Base-by-base conservation (phyloP, 768 basidiomycete species). In the Gymnopilus dilepis region DNA sequence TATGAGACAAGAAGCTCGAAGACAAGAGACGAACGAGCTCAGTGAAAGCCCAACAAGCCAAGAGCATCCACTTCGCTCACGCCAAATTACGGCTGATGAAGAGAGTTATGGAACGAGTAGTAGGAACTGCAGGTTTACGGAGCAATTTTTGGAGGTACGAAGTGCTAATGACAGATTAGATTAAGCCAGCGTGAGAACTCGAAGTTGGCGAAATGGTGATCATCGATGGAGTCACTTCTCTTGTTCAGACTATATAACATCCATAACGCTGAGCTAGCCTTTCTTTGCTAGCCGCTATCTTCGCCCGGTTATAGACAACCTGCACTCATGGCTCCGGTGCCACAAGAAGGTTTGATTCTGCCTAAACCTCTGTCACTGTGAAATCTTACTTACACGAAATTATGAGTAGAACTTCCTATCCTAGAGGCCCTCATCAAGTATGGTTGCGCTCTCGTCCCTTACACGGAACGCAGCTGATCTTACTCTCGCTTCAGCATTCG, bases 351-450 rank as follows among this genome's bases (percentile, higher is more conserved):
- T 90, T 78, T 56, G 63, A 63, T 70, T 58, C 47, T 53, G 21
- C 62, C 50, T 47, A 45, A 56, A 59, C 52, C 11, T 30, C 56
- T 37, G 30, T 31, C 8, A 45, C 22, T n/a, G 63, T n/a, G 63
- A 28, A 30, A 66, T 59, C 65, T 69, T 52, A 62, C 31, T 26
- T 52, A 4, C 73, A 73, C 15, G 34, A 37, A 37, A 37, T 37
- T 37, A 37, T 69, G 59, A 72, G 71, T 78, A 89, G 97, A 99
- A 80, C 82, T 95, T 64, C 89, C 93, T 61, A 94, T 99, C 75
- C 89, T 99, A 70, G 97, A 99, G 82, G 84, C 91, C 30, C 86
- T 99, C 67, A 95, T 97, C 77, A 91, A 92, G 95, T 95, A 67
- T 53, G 78, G 72, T 57, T 64, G 60, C 56, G 59, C 54, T 34